Base-by-base conservation (phyloP, 2,329 filamentous ascomycete genomes). In the Aspergillus niger region DNA sequence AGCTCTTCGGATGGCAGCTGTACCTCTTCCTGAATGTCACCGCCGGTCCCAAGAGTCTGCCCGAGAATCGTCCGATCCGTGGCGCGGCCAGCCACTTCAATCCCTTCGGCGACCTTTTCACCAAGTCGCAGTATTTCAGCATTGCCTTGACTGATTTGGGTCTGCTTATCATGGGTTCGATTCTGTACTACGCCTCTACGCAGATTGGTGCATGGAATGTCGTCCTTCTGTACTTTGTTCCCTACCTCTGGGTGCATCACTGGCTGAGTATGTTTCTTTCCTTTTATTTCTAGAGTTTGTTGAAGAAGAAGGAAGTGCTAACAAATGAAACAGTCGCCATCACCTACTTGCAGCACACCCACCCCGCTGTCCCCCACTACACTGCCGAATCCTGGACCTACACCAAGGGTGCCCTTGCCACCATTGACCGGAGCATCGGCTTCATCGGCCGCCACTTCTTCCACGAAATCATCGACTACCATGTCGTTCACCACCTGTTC, bases 261-360 rank as follows among this genome's bases (percentile, higher is more conserved):
- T 90, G 87, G 87, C 81, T 90, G 57, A 82, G 83, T 86, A 77
- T 68, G 82, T 77, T 77, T 15, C 11, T 77, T 50, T 10, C 11
- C 13, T 10, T 6, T 8, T 48, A 8, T 28, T 11, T 8, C 26
- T 55, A 17, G 6, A 30, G 30, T 22, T n/a, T 1, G 8, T 8
- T 3, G 7, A 10, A 28, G 52, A 48, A 11, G 53, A n/a, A 44
- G 11, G 53, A n/a, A 48, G 15, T 30, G 3, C 28, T 51, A 44
- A 54, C 26, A 30, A 26, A 38, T 50, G 10, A 30, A 30, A 54
- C 36, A 86, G 87, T 91, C 20, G 87, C 87, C 64, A 91, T 91
- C 71, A 91, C 89, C 51, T 91, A 89, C 76, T 86, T 91, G 20
- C 89, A 91, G 76, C 89, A 91, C 81, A 89, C 86, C 58, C 85